Conservation (phyloP, 495 filamentous ascomycete genomes). For the Patellaria atrata region DNA sequence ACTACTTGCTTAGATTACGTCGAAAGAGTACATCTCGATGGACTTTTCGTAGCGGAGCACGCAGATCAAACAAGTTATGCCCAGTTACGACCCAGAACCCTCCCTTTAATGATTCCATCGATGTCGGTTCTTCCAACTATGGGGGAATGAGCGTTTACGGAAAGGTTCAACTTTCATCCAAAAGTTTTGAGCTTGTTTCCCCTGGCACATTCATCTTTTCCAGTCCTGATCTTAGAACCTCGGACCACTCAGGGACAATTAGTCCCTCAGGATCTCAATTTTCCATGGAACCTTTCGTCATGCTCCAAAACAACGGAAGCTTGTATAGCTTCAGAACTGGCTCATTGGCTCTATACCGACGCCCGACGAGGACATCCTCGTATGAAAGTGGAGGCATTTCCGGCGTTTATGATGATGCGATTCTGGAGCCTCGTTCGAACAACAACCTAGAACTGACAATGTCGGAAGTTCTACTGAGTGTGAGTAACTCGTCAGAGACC, state of each 20-base stretch:
- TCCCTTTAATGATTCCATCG: too few species aligned
- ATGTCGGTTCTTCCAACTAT: too few species aligned
- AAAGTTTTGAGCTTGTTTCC: slow-evolving; percentile 19
- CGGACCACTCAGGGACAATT: slow-evolving; percentile 6
- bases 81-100: too few species aligned
- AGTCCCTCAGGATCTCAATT: slow-evolving; percentile 8
- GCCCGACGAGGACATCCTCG: slow-evolving; percentile 7
- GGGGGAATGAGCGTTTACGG: too few species aligned
- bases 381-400: slow-evolving; percentile 3
- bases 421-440: slow-evolving; percentile 13
- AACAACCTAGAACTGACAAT: slow-evolving; percentile 9
- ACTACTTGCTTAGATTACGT: too few species aligned
- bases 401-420: slow-evolving; percentile 11
- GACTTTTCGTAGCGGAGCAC: too few species aligned
- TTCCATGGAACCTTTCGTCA: slow-evolving; percentile 3
- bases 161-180: too few species aligned
- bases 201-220: slow-evolving; percentile 21
- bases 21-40: too few species aligned
- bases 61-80: too few species aligned
- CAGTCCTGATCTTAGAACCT: slow-evolving; percentile 13
- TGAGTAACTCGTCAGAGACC: slow-evolving; percentile 4
- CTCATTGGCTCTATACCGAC: too few species aligned
- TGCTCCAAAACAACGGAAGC: too few species aligned
- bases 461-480: slow-evolving; percentile 13
- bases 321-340: too few species aligned